Evolutionary conservation across 2,329 filamentous ascomycete species (phyloP).

Genomic region (Graphilbum ipis-grandicollis): DNA sequence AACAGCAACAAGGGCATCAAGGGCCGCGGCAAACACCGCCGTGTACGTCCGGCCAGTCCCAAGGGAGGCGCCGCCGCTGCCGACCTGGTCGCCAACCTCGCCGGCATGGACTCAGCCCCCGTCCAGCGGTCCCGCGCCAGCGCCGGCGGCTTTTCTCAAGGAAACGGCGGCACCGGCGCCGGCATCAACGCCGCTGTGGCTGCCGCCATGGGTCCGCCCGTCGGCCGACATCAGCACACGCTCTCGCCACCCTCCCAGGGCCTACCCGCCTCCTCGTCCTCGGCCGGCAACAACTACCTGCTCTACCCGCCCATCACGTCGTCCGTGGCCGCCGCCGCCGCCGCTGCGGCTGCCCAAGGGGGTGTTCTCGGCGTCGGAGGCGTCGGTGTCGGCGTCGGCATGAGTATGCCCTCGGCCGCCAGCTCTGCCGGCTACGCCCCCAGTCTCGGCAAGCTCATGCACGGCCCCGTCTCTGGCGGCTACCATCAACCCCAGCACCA

Average conservation of each 20-base stretch:
- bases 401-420: no score
- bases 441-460: no score
- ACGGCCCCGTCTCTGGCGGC: no score
- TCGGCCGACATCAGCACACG: no score
- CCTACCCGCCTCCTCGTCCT: neutral
- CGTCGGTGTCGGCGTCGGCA: no score
- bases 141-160: neutral
- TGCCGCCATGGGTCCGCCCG: no score
- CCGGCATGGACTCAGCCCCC: no score
- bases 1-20: slow-evolving; percentile 98
- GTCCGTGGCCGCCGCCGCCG: neutral
- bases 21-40: slow-evolving; percentile 73
- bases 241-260: neutral
- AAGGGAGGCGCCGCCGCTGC: neutral
- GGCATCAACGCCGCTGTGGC: no score
- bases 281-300: neutral
- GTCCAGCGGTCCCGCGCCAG: neutral
- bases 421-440: no score
- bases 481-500: no score
- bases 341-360: no score
- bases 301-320: neutral
- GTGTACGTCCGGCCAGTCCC: slow-evolving; percentile 26
- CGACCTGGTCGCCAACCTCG: neutral
- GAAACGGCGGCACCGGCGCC: neutral
- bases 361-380: no score